A percentile compares a stretch with the other conserved stretches of the same genome.
phyloP scores from a whole-genome alignment of 495 filamentous ascomycete species.

The Mycothermus thermophilus region DNA sequence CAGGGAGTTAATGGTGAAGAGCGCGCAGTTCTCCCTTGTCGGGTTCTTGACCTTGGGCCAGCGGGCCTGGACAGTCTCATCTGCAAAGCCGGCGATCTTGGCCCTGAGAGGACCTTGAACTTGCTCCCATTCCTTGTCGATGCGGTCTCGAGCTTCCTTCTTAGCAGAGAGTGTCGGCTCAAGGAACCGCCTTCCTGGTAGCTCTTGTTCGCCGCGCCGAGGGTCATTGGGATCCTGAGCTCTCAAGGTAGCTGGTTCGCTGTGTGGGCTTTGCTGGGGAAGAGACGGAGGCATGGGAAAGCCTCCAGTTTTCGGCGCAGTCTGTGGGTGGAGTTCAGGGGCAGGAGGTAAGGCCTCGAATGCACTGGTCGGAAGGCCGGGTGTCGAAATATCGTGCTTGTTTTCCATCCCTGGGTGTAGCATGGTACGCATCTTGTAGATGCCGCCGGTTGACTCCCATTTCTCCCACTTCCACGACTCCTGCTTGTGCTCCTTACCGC shows the following conservation, averaged over 20 bases:
- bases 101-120: slow-evolving; percentile 47
- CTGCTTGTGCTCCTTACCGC: slow-evolving; percentile 40
- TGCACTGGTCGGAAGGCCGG: neutral
- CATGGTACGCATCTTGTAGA: slow-evolving; percentile 24
- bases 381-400: too few relatives aligned
- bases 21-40: slow-evolving; percentile 42
- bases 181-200: slow-evolving; percentile 6
- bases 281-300: too few relatives aligned
- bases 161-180: slow-evolving; percentile 20
- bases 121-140: slow-evolving; percentile 55
- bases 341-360: too few relatives aligned
- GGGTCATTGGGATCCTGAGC: slow-evolving; percentile 19
- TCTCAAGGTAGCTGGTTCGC: too few relatives aligned
- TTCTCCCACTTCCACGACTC: slow-evolving; percentile 57
- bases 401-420: slow-evolving; percentile 14
- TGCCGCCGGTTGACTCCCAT: slow-evolving; percentile 43
- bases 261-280: too few relatives aligned
- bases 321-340: too few relatives aligned
- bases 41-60: slow-evolving; percentile 46
- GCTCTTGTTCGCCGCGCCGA: slow-evolving; percentile 31
- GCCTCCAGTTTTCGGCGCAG: too few relatives aligned
- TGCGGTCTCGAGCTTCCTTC: slow-evolving; percentile 44
- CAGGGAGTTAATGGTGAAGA: slow-evolving; percentile 54
- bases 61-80: slow-evolving; percentile 44
- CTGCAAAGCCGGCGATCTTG: slow-evolving; percentile 44